Percentiles rank a stretch among this genome's conserved stretches.
phyloP scores from a whole-genome alignment of 768 basidiomycete genomes.

The Trametes meyenii region DNA sequence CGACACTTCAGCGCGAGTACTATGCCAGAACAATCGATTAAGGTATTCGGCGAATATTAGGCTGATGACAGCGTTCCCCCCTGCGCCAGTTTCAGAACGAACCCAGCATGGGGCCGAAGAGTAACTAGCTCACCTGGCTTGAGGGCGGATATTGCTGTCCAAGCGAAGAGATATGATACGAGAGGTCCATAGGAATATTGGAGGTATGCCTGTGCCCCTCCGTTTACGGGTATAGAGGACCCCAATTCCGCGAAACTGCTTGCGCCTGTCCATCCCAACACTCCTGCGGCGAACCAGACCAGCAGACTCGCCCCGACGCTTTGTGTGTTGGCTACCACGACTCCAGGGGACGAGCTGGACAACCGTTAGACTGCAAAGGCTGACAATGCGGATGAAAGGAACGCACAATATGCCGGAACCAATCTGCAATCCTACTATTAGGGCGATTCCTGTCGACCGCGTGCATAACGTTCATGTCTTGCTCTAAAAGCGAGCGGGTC shows the following conservation, averaged over 20 bases:
- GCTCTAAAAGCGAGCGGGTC: neutral
- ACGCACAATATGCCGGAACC: conserved; percentile 93
- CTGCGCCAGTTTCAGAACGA: conserved; percentile 37
- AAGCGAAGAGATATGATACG: conserved; percentile 89
- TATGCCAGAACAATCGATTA: conserved; percentile 85
- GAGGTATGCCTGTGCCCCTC: conserved; percentile 77
- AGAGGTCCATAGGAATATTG: conserved; percentile 88
- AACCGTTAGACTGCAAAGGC: neutral
- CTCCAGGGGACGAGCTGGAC: conserved; percentile 84
- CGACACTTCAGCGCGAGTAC: conserved; percentile 67
- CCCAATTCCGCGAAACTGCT: conserved; percentile 94
- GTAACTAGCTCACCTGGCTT: conserved; percentile 65
- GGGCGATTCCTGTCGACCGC: conserved; percentile 69
- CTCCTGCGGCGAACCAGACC: conserved; percentile 83
- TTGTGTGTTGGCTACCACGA: conserved; percentile 85
- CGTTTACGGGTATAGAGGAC: conserved; percentile 77
- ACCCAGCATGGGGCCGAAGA: neutral
- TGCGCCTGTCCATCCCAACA: conserved; percentile 94
- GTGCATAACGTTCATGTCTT: neutral
- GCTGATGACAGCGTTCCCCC: conserved; percentile 80
- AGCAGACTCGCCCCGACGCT: conserved; percentile 87
- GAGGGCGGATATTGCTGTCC: conserved; percentile 89
- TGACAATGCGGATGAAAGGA: neutral
- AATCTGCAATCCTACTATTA: conserved; percentile 86
- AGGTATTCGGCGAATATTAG: conserved; percentile 93